Base-by-base conservation (phyloP, 2,329 filamentous ascomycete species). In the Sporothrix protearum region DNA sequence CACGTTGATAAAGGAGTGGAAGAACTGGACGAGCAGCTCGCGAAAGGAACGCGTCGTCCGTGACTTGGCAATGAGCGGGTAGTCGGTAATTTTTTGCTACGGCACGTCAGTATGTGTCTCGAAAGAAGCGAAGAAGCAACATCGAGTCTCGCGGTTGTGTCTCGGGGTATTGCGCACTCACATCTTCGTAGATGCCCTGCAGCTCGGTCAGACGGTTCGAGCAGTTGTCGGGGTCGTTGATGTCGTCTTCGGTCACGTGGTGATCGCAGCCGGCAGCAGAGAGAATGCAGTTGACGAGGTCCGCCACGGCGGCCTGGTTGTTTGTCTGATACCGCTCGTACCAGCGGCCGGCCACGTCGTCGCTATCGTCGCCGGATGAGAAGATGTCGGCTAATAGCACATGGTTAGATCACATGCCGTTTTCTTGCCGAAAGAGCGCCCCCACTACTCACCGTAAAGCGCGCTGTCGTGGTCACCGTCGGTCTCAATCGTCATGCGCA, bases 141-240 rank as follows among this genome's bases (percentile, higher is more conserved):
- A n/a, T 47, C 6, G 42, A 47, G 14, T 16, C 10, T n/a, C n/a
- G n/a, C n/a, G n/a, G 42, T 3, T 12, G 12, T 9, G 10, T 12
- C 25, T 12, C 25, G 2, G n/a, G 16, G 10, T 22, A 6, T 28
- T 6, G 8, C 10, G n/a, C 36, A 80, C 86, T 77, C 80, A 93
- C 91, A 78, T 92, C 89, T 80, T 96, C 91, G 78, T 94, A 97
- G 73, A 94, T 89, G 73, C 92, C 90, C 80, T 97, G 93, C n/a
- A 99, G 85, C 76, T 98, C 94, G 28, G 87, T 85, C 61, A 99
- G 83, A 77, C 89, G 90, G 77, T 89, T 90, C 22, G 92, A 88
- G 64, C 91, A 92, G 77, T 96, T 94, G 79, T 99, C 96, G 8
- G 93, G 89, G 78, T 99, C 95, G 75, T 91, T 89, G 74, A 97